Base-by-base conservation (phyloP, 768 basidiomycete genomes). In the Leccinum sublutescens region DNA sequence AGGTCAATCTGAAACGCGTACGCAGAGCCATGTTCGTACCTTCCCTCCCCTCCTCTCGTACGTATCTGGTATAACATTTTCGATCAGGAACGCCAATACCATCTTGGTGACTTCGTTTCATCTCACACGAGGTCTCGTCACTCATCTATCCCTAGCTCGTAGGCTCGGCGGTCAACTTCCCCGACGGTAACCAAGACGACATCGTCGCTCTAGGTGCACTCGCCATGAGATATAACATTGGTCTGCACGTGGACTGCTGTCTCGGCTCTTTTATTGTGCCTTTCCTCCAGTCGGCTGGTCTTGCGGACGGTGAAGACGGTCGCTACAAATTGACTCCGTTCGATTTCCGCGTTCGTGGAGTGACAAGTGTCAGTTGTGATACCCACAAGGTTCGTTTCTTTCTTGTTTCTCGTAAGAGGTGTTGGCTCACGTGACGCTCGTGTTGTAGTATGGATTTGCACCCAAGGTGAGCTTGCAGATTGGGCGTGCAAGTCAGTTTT, bases 281-380 rank as follows among this genome's bases (percentile, higher is more conserved):
- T 0, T 99, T 92, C 81, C 80, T 99, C 51, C 90, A 93, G 66
- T 76, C 83, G 62, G 83, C 89, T 14, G 91, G 91, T 4, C 83
- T 91, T 55, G 77, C 89, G 0, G 76, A 76, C 6, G 86, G 86
- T 2, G 77, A 81, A 60, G 74, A 78, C 43, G 85, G 85, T 29
- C 62, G 56, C 45, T 87, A 80, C 64, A 82, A 81, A 59, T 69
- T 89, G 23, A 73, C 79, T 38, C 88, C 85, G 0, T 98, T 98
- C 69, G 96, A 98, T 74, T 99, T 99, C 74, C 78, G 86, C 21
- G 87, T 98, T 2, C 80, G 83, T 3, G 96, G 96, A 4, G 96
- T 99, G 23, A 98, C 95, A 3, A 88, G 87, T 66, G 92, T 98
- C 56, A 95, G 93, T 61, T 97, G 95, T 72, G 96, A 99, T 78